Evolutionary conservation across 2,329 filamentous ascomycete genomes (phyloP).

Genomic region (Alternaria dauci): DNA sequence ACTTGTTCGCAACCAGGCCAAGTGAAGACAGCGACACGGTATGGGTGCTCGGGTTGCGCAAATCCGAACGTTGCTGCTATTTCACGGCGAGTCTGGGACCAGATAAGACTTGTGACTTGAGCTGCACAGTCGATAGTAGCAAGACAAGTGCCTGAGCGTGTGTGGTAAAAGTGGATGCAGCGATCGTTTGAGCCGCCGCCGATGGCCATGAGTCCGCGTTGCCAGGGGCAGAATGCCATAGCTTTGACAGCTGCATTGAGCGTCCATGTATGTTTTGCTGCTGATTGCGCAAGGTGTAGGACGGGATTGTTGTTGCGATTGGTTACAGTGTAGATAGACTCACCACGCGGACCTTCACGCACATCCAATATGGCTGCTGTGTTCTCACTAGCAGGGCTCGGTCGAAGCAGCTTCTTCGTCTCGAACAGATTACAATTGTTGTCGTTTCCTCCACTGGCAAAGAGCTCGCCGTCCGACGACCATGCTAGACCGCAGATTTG

Average conservation of each 20-base stretch:
- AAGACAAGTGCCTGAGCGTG: slow-evolving; percentile 79
- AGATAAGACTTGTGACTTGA: slow-evolving; percentile 92
- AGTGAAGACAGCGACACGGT: slow-evolving; percentile 88
- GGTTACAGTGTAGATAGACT: slow-evolving; percentile 46
- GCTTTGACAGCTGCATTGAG: slow-evolving; percentile 94
- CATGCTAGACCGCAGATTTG: slow-evolving; percentile 94
- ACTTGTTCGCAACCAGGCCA: slow-evolving; percentile 93
- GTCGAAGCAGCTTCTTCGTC: slow-evolving; percentile 64
- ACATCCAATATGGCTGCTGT: slow-evolving; percentile 31
- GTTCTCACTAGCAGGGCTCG: slow-evolving; percentile 13
- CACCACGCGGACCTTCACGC: slow-evolving; percentile 38
- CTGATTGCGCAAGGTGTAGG: slow-evolving; percentile 61
- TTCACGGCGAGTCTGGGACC: slow-evolving; percentile 84
- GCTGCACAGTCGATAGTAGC: slow-evolving; percentile 92
- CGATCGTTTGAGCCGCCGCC: slow-evolving; percentile 94
- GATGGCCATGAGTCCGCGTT: slow-evolving; percentile 83
- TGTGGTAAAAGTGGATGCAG: slow-evolving; percentile 95
- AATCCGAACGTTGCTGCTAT: slow-evolving; percentile 96
- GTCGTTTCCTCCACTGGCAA: slow-evolving; percentile 92
- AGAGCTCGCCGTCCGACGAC: slow-evolving; percentile 76
- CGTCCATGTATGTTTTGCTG: slow-evolving; percentile 74
- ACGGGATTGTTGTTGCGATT: slow-evolving; percentile 46
- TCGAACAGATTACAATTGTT: slow-evolving; percentile 87
- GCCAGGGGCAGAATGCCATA: slow-evolving; percentile 96
- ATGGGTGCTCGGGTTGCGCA: slow-evolving; percentile 86